Evolutionary conservation across 2,329 filamentous ascomycete species (phyloP).

Genomic region (Pseudogymnoascus sp.): DNA sequence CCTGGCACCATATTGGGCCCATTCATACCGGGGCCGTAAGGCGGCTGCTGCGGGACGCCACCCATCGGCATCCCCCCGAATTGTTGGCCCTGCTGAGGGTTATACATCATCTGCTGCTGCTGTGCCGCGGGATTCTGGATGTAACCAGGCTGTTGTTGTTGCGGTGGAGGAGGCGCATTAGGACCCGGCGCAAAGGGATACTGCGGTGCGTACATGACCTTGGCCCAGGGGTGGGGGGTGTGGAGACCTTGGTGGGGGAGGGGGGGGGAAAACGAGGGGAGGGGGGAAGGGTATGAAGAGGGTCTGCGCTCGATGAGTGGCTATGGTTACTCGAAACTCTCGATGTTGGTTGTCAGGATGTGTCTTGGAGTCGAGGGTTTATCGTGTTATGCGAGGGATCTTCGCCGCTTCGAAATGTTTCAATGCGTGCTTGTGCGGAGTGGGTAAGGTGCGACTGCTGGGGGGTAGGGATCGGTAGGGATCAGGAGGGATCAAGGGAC

Average conservation of each 20-base stretch:
- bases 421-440: not conserved
- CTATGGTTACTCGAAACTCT: constrained; percentile 2
- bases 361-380: not conserved
- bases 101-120: constrained; percentile 48
- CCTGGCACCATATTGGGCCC: constrained; percentile 6
- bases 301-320: constrained; percentile 1
- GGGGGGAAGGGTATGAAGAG: not conserved
- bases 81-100: constrained; percentile 29
- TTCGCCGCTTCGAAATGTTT: constrained; percentile 1
- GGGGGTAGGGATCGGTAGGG: not conserved
- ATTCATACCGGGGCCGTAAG: constrained; percentile 20
- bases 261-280: not conserved
- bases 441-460: not conserved
- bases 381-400: not conserved
- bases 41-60: constrained; percentile 19
- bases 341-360: not conserved
- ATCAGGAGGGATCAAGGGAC: constrained; percentile 1
- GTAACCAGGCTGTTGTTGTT: not conserved
- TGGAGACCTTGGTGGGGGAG: not conserved
- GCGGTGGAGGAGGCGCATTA: constrained; percentile 12
- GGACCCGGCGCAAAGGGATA: constrained; percentile 20
- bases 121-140: not conserved
- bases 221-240: constrained; percentile 6
- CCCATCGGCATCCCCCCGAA: not conserved
- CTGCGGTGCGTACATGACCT: constrained; percentile 22